Evolutionary conservation across 2,329 filamentous ascomycete genomes (phyloP).

Genomic region (Emmonsia crescens): DNA sequence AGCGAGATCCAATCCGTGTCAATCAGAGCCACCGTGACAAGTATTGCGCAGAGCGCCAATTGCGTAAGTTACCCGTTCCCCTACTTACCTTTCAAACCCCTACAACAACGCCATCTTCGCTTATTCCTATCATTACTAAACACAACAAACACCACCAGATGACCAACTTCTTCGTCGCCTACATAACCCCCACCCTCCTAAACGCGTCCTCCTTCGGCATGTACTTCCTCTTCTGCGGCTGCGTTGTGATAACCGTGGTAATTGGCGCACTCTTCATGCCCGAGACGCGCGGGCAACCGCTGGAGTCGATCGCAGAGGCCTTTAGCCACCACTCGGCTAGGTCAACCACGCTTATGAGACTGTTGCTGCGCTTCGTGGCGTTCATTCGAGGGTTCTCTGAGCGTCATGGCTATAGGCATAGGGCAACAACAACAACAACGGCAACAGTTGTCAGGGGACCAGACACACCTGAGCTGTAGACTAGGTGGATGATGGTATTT

Average conservation of each 20-base stretch:
- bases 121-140: not conserved
- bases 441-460: not conserved
- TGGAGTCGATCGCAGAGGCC: slow-evolving; percentile 42
- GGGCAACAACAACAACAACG: not conserved
- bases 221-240: slow-evolving; percentile 38
- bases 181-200: slow-evolving; percentile 35
- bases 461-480: not conserved
- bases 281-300: slow-evolving; percentile 38
- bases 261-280: slow-evolving; percentile 39
- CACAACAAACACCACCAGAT: slow-evolving; percentile 11
- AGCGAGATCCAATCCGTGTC: slow-evolving; percentile 48
- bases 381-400: not conserved
- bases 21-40: slow-evolving; percentile 45
- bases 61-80: slow-evolving; percentile 21
- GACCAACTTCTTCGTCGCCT: slow-evolving; percentile 36
- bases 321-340: slow-evolving; percentile 20
- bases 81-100: not conserved
- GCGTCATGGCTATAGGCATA: not conserved
- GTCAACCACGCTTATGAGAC: not conserved
- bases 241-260: slow-evolving; percentile 28
- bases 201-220: slow-evolving; percentile 34
- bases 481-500: not conserved
- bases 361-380: not conserved
- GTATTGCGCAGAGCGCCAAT: slow-evolving; percentile 42
- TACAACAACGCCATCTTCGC: not conserved